Percentiles rank a stretch among this genome's conserved stretches.
Evolutionary conservation across 2,329 filamentous ascomycete species (phyloP).

Genomic region (Alternaria longipes): DNA sequence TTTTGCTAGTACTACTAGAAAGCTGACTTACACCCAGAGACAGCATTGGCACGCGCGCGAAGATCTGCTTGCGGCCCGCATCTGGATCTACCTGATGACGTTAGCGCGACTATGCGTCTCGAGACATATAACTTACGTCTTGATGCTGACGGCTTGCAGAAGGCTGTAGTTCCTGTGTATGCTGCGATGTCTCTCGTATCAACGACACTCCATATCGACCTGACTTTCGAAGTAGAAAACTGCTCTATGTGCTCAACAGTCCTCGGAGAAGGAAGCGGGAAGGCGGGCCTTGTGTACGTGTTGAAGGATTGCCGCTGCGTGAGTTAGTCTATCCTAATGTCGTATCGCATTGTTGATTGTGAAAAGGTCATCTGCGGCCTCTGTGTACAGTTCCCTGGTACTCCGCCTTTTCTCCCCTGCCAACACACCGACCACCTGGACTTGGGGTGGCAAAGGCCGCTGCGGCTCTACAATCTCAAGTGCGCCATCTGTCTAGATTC

Average conservation of each 20-base stretch:
- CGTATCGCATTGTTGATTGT: background rate
- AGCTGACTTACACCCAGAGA: background rate
- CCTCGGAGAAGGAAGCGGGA: background rate
- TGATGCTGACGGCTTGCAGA: background rate
- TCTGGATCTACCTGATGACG: background rate
- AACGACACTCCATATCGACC: background rate
- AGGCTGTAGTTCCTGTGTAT: background rate
- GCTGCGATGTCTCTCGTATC: background rate
- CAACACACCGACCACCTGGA: background rate
- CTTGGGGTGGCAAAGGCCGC: conserved; percentile 3
- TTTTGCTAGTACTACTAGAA: background rate
- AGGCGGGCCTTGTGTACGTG: background rate
- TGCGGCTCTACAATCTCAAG: conserved; percentile 5
- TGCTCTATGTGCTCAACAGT: background rate
- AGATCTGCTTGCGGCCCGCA: background rate
- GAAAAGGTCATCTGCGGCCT: conserved; percentile 7
- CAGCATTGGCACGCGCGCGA: background rate
- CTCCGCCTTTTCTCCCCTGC: conserved; percentile 6
- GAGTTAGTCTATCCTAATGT: background rate
- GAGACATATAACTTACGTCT: background rate
- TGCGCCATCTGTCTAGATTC: background rate
- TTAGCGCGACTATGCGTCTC: too few relatives aligned
- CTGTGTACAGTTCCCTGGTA: background rate
- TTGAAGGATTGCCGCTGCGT: conserved; percentile 10
- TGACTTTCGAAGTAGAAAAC: background rate